phyloP scores from a whole-genome alignment of 768 basidiomycete genomes.

The Mycena sanguinolenta region DNA sequence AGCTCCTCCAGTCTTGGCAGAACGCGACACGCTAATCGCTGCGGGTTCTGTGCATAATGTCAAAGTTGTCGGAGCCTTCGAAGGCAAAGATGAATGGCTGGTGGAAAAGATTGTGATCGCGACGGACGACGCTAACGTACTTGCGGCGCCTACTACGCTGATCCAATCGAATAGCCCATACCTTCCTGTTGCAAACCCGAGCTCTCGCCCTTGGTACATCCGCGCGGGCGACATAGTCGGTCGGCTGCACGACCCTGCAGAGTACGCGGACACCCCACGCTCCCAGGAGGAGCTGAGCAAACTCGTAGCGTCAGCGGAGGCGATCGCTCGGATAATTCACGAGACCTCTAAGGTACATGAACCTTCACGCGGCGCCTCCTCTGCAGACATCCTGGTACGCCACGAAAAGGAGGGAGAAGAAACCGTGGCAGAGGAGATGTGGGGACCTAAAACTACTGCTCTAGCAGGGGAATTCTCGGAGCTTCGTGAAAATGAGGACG shows the following conservation, averaged over 20 bases:
- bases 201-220: conserved; percentile 28
- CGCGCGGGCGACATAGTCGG: conserved; percentile 32
- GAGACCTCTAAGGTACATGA: background rate
- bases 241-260: background rate
- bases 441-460: background rate
- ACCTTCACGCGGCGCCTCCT: background rate
- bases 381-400: conserved; percentile 20
- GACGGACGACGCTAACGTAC: background rate
- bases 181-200: conserved; percentile 37
- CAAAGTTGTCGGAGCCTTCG: conserved; percentile 1
- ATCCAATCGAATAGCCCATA: conserved; percentile 3
- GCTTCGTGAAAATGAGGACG: background rate
- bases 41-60: conserved; percentile 18
- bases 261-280: background rate
- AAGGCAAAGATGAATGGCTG: conserved; percentile 28
- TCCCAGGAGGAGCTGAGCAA: background rate
- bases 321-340: background rate
- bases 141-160: background rate
- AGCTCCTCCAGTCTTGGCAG: conserved; percentile 7
- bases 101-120: conserved; percentile 25
- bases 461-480: background rate
- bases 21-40: conserved; percentile 5
- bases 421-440: too few species aligned
- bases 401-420: too few species aligned
- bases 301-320: background rate